phyloP scores from a whole-genome alignment of 768 basidiomycete genomes.

The Lactarius deliciosus region DNA sequence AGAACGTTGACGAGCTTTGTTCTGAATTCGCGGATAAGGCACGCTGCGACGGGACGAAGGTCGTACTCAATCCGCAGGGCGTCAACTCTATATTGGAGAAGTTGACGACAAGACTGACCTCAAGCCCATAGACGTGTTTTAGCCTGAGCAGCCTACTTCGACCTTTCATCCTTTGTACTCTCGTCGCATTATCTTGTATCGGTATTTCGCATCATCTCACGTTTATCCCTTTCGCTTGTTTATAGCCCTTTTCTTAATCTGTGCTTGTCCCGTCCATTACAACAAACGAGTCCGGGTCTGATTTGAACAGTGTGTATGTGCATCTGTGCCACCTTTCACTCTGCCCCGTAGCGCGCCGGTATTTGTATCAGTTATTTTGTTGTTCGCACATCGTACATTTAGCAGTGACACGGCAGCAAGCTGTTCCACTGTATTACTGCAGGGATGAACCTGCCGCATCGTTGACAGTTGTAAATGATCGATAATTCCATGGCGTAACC shows the following conservation, averaged over 20 bases:
- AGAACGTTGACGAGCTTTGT: conserved; percentile 79
- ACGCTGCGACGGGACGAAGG: conserved; percentile 79
- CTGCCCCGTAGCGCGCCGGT: not conserved
- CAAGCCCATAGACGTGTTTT: conserved; percentile 16
- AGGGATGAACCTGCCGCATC: not conserved
- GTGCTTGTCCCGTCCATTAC: not conserved
- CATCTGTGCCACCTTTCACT: not conserved
- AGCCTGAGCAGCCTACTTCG: not conserved
- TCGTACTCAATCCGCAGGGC: conserved; percentile 61
- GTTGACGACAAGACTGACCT: conserved; percentile 36
- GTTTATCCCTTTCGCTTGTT: conserved; percentile 12
- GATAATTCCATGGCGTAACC: not conserved
- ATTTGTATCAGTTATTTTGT: conserved; percentile 26
- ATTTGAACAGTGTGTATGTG: conserved; percentile 4
- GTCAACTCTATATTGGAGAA: conserved; percentile 46
- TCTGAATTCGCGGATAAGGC: conserved; percentile 79
- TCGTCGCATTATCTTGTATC: conserved; percentile 16
- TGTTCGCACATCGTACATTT: not conserved
- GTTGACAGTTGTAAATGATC: not conserved
- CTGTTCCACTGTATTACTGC: not conserved
- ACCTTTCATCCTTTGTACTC: conserved; percentile 9
- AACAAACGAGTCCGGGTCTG: not conserved
- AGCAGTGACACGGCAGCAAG: not conserved
- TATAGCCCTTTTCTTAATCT: conserved; percentile 18
- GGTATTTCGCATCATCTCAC: conserved; percentile 20